Evolutionary conservation across 2,329 filamentous ascomycete genomes (phyloP).

Genomic region (Colletotrichum endophyticum): DNA sequence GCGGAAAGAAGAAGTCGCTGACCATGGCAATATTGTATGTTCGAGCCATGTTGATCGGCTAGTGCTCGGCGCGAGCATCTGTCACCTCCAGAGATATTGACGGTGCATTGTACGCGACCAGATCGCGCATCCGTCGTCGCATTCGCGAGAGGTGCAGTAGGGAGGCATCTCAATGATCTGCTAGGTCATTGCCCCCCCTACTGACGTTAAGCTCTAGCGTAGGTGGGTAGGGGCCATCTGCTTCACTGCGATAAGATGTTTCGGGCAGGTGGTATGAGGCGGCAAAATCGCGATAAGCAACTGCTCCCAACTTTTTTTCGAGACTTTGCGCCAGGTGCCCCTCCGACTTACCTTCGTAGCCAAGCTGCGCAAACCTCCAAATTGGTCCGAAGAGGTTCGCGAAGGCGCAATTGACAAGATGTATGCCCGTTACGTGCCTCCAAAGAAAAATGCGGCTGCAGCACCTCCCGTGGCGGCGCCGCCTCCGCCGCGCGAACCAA

Average conservation of each 20-base stretch:
- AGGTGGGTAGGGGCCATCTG: neutral
- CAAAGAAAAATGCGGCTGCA: slow-evolving; percentile 27
- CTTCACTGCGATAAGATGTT: slow-evolving; percentile 27
- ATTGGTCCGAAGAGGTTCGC: neutral
- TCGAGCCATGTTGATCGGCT: slow-evolving; percentile 29
- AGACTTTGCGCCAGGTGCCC: slow-evolving; percentile 5
- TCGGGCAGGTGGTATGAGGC: slow-evolving; percentile 31
- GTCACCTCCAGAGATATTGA: neutral
- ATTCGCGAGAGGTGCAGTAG: neutral
- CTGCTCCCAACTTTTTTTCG: slow-evolving; percentile 38
- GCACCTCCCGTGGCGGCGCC: neutral
- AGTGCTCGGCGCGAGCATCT: neutral
- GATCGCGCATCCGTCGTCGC: neutral
- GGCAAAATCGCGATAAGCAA: slow-evolving; percentile 44
- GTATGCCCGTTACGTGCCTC: slow-evolving; percentile 42
- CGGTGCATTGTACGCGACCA: neutral
- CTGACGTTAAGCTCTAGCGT: neutral
- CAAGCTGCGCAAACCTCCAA: neutral
- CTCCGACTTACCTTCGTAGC: neutral
- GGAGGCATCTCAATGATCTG: neutral
- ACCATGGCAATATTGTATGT: slow-evolving; percentile 85
- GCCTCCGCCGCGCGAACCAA: neutral
- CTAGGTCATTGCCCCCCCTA: neutral
- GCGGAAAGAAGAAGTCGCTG: slow-evolving; percentile 99
- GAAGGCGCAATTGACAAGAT: slow-evolving; percentile 7